A percentile compares a stretch with the other conserved stretches of the same genome.
Conservation (phyloP, 257 asterid genomes). For the Plantago major region DNA sequence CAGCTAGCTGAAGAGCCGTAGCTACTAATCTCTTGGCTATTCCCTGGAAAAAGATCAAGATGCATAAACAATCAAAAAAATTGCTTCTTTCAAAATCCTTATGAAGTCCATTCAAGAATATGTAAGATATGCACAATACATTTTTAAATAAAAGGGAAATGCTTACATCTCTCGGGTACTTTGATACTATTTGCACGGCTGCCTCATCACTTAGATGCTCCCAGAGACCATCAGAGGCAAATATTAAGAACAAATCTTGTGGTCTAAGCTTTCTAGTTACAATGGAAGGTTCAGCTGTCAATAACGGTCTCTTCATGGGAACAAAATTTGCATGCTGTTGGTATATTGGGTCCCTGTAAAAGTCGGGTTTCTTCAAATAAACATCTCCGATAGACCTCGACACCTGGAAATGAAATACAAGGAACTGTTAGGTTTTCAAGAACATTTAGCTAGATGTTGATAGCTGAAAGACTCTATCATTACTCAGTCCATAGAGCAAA, state of each 20-base stretch:
- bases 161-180: slow-evolving; percentile 82
- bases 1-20: slow-evolving; percentile 84
- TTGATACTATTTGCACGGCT: slow-evolving; percentile 77
- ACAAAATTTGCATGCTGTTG: slow-evolving; percentile 50
- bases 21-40: slow-evolving; percentile 86
- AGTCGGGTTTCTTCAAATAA: slow-evolving; percentile 87
- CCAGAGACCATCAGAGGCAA: slow-evolving; percentile 99
- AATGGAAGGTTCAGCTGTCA: slow-evolving; percentile 90
- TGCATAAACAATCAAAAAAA: neutral
- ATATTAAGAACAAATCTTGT: slow-evolving; percentile 74
- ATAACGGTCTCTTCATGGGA: slow-evolving; percentile 73
- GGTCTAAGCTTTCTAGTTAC: slow-evolving; percentile 67
- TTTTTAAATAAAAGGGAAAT: neutral
- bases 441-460: slow-evolving; percentile 9
- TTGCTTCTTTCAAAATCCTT: too few relatives aligned
- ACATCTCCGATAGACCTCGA: slow-evolving; percentile 95
- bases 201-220: slow-evolving; percentile 79
- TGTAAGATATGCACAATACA: neutral
- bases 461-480: neutral
- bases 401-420: slow-evolving; percentile 45
- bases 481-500: too few relatives aligned
- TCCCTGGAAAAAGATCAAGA: slow-evolving; percentile 49
- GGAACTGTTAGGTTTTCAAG: neutral
- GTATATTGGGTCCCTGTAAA: slow-evolving; percentile 68
- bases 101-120: too few relatives aligned